phyloP scores from a whole-genome alignment of 2,329 filamentous ascomycete genomes.

The Aureobasidium sp. region DNA sequence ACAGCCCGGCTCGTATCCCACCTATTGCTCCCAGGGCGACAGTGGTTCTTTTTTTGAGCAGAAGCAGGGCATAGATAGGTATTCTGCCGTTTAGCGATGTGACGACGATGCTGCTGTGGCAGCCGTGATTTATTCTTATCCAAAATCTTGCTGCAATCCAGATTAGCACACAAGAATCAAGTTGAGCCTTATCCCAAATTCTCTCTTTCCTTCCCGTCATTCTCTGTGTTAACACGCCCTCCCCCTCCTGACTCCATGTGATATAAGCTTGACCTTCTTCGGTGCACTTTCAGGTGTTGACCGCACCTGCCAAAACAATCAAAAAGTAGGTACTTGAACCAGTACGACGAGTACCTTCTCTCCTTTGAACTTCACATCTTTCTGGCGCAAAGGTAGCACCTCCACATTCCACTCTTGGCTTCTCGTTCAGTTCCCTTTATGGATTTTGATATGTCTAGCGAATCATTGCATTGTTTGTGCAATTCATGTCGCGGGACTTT shows the following conservation, averaged over 20 bases:
- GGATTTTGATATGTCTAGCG: too few relatives aligned
- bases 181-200: not conserved
- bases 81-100: not conserved
- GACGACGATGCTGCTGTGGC: not conserved
- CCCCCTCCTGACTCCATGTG: not conserved
- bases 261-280: not conserved
- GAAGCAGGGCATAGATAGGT: not conserved
- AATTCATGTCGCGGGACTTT: too few relatives aligned
- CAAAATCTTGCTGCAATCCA: not conserved
- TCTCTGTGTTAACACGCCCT: not conserved
- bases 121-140: not conserved
- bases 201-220: not conserved
- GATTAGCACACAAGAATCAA: constrained; percentile 4
- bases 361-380: too few relatives aligned
- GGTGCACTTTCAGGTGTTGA: too few relatives aligned
- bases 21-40: not conserved
- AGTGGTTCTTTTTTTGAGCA: not conserved
- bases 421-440: too few relatives aligned
- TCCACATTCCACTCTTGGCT: too few relatives aligned
- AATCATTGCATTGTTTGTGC: too few relatives aligned
- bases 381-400: too few relatives aligned
- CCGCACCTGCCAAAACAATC: too few relatives aligned
- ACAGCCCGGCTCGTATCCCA: not conserved
- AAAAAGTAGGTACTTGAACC: too few relatives aligned
- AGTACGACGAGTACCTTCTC: too few relatives aligned